Percentiles rank a stretch among this genome's conserved stretches.
phyloP scores from a whole-genome alignment of 495 filamentous ascomycete species.

The Bryoglossum gracile region DNA sequence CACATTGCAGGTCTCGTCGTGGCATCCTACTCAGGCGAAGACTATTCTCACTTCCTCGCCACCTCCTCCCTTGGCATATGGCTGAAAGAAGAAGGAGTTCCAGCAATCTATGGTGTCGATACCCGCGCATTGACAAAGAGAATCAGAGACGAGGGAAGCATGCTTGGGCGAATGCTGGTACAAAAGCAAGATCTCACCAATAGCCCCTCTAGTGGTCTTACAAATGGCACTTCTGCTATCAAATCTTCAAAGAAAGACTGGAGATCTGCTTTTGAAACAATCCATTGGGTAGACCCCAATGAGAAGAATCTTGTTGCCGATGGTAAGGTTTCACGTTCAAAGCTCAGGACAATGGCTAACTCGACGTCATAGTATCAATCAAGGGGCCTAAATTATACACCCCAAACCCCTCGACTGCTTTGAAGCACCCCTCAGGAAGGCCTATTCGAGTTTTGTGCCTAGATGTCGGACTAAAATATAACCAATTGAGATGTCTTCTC shows the following conservation, averaged over 20 bases:
- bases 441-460: slow-evolving; percentile 80
- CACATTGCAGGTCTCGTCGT: slow-evolving; percentile 87
- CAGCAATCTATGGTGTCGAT: slow-evolving; percentile 95
- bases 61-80: slow-evolving; percentile 83
- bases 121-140: slow-evolving; percentile 89
- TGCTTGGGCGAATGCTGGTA: slow-evolving; percentile 85
- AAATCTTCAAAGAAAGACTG: slow-evolving; percentile 44
- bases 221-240: slow-evolving; percentile 27
- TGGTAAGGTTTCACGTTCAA: slow-evolving; percentile 53
- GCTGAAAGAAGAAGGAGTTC: slow-evolving; percentile 91
- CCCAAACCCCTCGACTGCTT: slow-evolving; percentile 54
- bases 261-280: slow-evolving; percentile 61
- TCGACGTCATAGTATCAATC: slow-evolving; percentile 64
- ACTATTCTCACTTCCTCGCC: slow-evolving; percentile 90
- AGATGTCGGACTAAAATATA: slow-evolving; percentile 96
- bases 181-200: slow-evolving; percentile 51
- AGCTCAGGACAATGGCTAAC: slow-evolving; percentile 20
- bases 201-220: slow-evolving; percentile 34
- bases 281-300: slow-evolving; percentile 90
- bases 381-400: slow-evolving; percentile 73
- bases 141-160: slow-evolving; percentile 88
- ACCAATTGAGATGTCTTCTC: slow-evolving; percentile 89
- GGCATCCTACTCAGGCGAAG: slow-evolving; percentile 85
- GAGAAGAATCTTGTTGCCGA: slow-evolving; percentile 84
- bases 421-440: slow-evolving; percentile 82